phyloP scores from a whole-genome alignment of 2,329 filamentous ascomycete species.

The Biscogniauxia sp. region DNA sequence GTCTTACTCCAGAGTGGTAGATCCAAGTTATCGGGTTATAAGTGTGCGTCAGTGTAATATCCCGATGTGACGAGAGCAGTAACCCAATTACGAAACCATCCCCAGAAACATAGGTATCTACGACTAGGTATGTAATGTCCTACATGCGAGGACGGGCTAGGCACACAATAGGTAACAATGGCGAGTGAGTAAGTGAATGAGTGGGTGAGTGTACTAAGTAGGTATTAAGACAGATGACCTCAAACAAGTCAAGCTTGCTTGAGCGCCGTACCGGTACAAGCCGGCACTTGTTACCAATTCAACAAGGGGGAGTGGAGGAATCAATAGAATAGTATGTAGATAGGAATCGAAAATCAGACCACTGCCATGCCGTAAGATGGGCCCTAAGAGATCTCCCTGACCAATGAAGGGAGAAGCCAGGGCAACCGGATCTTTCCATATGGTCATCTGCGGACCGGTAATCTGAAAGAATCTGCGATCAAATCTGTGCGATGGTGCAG shows the following conservation, averaged over 20 bases:
- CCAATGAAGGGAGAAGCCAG: not conserved
- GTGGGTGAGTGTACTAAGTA: too few relatives aligned
- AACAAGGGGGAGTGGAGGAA: not conserved
- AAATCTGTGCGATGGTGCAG: not conserved
- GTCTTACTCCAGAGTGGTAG: not conserved
- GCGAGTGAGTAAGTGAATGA: too few relatives aligned
- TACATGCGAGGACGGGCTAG: too few relatives aligned
- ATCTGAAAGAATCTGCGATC: not conserved
- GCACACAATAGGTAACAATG: too few relatives aligned
- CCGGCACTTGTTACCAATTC: not conserved
- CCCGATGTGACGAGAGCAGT: not conserved
- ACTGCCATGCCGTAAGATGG: not conserved
- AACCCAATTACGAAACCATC: not conserved
- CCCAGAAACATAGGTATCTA: too few relatives aligned
- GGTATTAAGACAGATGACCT: too few relatives aligned
- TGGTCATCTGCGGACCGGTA: not conserved
- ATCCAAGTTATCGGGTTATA: not conserved
- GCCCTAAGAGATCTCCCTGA: not conserved
- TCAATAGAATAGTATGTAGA: not conserved
- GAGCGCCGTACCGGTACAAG: not conserved
- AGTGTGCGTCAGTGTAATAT: not conserved
- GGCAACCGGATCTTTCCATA: not conserved
- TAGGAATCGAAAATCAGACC: not conserved
- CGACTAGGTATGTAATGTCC: too few relatives aligned
- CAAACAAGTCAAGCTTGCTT: not conserved